Evolutionary conservation across 495 filamentous ascomycete species (phyloP).

Genomic region (Penicillium argentinense): DNA sequence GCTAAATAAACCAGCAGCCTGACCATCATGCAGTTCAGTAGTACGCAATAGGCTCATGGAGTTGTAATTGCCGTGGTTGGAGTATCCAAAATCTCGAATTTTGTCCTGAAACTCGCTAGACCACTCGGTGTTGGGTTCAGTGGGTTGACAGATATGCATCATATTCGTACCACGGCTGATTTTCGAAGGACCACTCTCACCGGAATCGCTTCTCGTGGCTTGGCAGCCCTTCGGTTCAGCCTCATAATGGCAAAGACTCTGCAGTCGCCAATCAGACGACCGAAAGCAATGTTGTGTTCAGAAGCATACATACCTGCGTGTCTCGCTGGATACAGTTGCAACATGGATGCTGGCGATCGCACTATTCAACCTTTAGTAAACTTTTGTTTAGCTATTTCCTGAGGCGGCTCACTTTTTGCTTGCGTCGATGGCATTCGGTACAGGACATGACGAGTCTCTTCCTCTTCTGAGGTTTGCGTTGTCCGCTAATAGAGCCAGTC

Average conservation of each 20-base stretch:
- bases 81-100: constrained; percentile 15
- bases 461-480: constrained; percentile 47
- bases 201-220: neutral
- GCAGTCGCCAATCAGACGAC: constrained; percentile 20
- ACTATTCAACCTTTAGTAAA: constrained; percentile 22
- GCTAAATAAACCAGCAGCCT: neutral
- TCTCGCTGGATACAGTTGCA: constrained; percentile 58
- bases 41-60: constrained; percentile 14
- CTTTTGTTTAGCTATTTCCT: neutral
- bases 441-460: constrained; percentile 61
- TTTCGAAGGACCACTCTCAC: neutral
- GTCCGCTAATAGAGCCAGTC: neutral
- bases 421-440: constrained; percentile 62
- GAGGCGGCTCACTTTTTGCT: constrained; percentile 49
- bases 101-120: constrained; percentile 7
- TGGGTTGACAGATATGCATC: neutral
- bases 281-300: constrained; percentile 1
- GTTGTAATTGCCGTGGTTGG: constrained; percentile 10
- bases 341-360: constrained; percentile 61
- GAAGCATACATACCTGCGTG: constrained; percentile 33
- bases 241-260: constrained; percentile 34
- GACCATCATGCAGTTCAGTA: constrained; percentile 1
- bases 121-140: neutral
- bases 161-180: constrained; percentile 2
- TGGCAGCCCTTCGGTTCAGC: constrained; percentile 8